Conservation (phyloP, 2,329 filamentous ascomycete species). For the Sporothrix euskadiensis region DNA sequence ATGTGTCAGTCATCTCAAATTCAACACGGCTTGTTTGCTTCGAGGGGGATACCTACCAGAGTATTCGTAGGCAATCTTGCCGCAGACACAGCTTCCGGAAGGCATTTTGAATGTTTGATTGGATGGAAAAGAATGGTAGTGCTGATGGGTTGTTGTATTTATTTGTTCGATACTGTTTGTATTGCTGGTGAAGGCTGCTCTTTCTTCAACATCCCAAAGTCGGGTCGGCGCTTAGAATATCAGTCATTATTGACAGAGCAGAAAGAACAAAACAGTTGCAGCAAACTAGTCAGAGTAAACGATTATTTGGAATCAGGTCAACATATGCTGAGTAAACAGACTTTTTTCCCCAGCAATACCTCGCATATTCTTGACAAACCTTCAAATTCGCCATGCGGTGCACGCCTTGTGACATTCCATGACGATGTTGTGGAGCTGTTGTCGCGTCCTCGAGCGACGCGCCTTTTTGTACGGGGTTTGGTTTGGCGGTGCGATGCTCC, state of each 20-base stretch:
- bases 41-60: background rate
- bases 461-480: background rate
- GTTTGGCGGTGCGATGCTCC: slow-evolving; percentile 5
- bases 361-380: background rate
- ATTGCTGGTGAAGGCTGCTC: background rate
- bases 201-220: no score
- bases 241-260: background rate
- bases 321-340: background rate
- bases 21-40: no score
- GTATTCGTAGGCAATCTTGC: slow-evolving; percentile 6
- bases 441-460: background rate
- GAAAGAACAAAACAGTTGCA: background rate
- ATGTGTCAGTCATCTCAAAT: background rate
- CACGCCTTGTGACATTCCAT: background rate
- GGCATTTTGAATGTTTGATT: background rate
- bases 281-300: background rate
- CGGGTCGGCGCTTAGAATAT: no score
- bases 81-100: slow-evolving; percentile 13
- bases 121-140: background rate
- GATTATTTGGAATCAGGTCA: background rate
- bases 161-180: background rate
- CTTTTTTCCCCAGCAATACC: background rate
- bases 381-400: no score
- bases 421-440: background rate
- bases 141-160: background rate